A percentile compares a stretch with the other conserved stretches of the same genome.
Evolutionary conservation across 2,329 filamentous ascomycete species (phyloP).

Genomic region (Epichloe glyceriae): DNA sequence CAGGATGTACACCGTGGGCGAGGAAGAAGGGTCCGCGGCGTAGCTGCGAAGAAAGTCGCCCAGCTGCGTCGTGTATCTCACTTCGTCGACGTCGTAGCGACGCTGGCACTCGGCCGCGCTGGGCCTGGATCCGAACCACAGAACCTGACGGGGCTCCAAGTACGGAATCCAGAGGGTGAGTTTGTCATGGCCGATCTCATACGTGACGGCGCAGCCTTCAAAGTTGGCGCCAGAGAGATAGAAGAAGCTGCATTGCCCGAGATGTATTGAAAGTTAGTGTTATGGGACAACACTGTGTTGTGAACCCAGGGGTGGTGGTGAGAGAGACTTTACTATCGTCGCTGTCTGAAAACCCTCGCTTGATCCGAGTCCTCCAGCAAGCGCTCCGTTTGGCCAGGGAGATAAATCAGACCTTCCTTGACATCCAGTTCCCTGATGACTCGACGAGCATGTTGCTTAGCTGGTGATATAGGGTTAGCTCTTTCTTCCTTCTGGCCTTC

Average conservation of each 20-base stretch:
- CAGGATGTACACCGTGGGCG: conserved; percentile 30
- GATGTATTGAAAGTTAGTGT: background rate
- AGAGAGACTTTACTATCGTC: conserved; percentile 37
- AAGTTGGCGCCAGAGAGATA: conserved; percentile 44
- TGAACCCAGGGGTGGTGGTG: too few species aligned
- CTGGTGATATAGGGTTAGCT: conserved; percentile 17
- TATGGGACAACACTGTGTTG: background rate
- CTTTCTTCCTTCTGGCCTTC: too few species aligned
- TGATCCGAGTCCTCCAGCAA: conserved; percentile 48
- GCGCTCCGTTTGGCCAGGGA: conserved; percentile 37
- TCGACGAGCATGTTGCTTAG: conserved; percentile 44
- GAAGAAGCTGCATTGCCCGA: conserved; percentile 34
- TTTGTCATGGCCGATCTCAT: conserved; percentile 44
- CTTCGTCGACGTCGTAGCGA: conserved; percentile 57
- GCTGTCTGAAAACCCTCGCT: conserved; percentile 41
- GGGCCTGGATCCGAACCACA: conserved; percentile 53
- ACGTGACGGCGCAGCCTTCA: conserved; percentile 41
- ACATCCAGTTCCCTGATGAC: conserved; percentile 38
- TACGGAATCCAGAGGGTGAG: conserved; percentile 64
- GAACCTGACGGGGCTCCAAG: conserved; percentile 45
- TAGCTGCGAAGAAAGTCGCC: conserved; percentile 27
- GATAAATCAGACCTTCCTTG: conserved; percentile 39
- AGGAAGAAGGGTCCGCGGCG: conserved; percentile 25
- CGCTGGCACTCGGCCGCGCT: conserved; percentile 46
- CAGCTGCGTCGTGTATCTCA: conserved; percentile 47